These are phyloP conservation scores for Globisporangium spiculum DNA, from an alignment of 352 stramenopile genomes.

Conservation along the genomic window DNA sequence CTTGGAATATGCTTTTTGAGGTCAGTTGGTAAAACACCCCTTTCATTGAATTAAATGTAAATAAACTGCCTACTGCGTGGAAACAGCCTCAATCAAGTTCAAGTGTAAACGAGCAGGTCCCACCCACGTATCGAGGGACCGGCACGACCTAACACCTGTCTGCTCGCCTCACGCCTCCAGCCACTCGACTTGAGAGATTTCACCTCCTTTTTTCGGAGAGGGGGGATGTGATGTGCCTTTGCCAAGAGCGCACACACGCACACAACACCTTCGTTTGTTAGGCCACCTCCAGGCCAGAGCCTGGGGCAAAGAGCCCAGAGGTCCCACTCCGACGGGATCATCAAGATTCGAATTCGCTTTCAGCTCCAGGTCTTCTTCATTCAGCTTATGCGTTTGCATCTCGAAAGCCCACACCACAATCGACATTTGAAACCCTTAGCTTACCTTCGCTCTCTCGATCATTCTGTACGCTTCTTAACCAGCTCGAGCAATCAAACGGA, in stretches of 20 bases:
- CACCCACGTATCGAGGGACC: neutral
- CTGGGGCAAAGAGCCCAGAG: neutral
- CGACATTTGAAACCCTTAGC: neutral
- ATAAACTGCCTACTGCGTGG: neutral
- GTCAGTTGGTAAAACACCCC: neutral
- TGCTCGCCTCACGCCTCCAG: neutral
- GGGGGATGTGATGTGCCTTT: neutral
- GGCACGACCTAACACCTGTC: constrained; percentile 7
- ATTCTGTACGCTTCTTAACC: neutral
- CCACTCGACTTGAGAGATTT: neutral
- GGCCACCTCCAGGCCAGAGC: neutral
- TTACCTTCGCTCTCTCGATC: neutral
- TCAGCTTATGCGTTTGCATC: neutral
- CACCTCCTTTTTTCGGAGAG: neutral
- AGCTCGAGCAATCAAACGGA: neutral
- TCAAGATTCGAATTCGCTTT: neutral
- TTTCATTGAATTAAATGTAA: neutral
- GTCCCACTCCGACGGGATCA: neutral
- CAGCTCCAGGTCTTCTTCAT: neutral
- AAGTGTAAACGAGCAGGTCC: constrained; percentile 11
- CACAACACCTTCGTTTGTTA: neutral
- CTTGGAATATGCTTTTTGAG: too few species aligned
- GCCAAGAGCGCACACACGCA: neutral
- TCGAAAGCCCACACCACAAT: neutral
- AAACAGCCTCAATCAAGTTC: neutral